phyloP scores from a whole-genome alignment of 805 yeast genomes.

The Maudiozyma barnettii region DNA sequence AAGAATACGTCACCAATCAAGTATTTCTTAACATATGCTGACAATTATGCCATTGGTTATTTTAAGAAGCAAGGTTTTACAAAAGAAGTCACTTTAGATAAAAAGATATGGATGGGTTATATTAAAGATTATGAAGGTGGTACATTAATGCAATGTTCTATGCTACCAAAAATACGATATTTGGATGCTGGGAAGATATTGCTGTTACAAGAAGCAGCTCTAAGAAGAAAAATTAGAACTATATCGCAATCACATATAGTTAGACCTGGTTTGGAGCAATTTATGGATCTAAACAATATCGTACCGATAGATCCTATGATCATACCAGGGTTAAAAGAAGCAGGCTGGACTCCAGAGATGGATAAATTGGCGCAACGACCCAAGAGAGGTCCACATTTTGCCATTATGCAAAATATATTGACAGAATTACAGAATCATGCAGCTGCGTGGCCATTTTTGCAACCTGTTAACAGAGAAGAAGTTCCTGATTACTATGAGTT shows the following conservation, averaged over 20 bases:
- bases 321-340: slow-evolving; percentile 85
- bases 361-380: slow-evolving; percentile 94
- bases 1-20: slow-evolving; percentile 75
- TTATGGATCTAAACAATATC: slow-evolving; percentile 40
- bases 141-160: slow-evolving; percentile 92
- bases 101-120: slow-evolving; percentile 92
- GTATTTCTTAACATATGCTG: slow-evolving; percentile 91
- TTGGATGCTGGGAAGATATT: slow-evolving; percentile 81
- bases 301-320: slow-evolving; percentile 64
- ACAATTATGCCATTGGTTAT: slow-evolving; percentile 97
- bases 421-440: slow-evolving; percentile 90
- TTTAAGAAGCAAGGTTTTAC: slow-evolving; percentile 98
- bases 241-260: slow-evolving; percentile 72
- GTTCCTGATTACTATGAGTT: slow-evolving; percentile 95
- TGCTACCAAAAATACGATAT: slow-evolving; percentile 83
- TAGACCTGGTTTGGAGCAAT: slow-evolving; percentile 69
- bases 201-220: slow-evolving; percentile 83
- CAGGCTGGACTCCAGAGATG: slow-evolving; percentile 98
- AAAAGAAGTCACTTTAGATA: slow-evolving; percentile 82
- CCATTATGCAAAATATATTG: slow-evolving; percentile 80
- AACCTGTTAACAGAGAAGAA: slow-evolving; percentile 86
- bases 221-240: slow-evolving; percentile 70
- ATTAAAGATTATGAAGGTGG: slow-evolving; percentile 99
- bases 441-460: slow-evolving; percentile 95
- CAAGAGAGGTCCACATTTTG: slow-evolving; percentile 87